phyloP scores from a whole-genome alignment of 768 basidiomycete species.

The Mrakia gelida region DNA sequence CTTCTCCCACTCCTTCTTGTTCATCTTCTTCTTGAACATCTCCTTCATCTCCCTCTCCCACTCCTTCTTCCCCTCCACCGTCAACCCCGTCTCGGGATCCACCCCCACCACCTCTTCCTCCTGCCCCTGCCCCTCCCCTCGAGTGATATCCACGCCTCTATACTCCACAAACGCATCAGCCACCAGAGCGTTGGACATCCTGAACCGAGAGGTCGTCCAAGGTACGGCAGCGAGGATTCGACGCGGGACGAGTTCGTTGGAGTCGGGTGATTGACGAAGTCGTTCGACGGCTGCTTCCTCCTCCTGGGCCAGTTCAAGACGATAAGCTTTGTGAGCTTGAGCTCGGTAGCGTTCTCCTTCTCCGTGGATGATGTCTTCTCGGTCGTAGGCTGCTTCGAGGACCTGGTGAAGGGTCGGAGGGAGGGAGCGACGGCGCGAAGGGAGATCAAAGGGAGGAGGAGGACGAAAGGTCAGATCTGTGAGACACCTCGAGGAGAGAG shows the following conservation, averaged over 20 bases:
- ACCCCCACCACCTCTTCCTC: neutral
- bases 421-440: neutral
- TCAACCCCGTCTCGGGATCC: neutral
- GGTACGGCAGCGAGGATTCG: neutral
- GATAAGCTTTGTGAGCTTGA: neutral
- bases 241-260: neutral
- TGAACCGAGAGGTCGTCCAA: constrained; percentile 4
- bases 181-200: neutral
- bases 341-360: neutral
- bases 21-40: neutral
- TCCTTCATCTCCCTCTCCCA: neutral
- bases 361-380: neutral
- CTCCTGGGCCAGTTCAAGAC: no score
- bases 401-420: constrained; percentile 53
- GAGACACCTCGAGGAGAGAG: neutral
- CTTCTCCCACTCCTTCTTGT: neutral
- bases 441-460: neutral
- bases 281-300: neutral
- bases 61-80: neutral
- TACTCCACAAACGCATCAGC: neutral
- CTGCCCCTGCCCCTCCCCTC: neutral
- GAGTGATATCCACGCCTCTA: neutral
- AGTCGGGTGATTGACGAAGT: neutral
- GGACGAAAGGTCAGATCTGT: neutral
- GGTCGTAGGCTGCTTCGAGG: constrained; percentile 87